Conservation (phyloP, 2,329 filamentous ascomycete species). For the Tolypocladium tropicale region DNA sequence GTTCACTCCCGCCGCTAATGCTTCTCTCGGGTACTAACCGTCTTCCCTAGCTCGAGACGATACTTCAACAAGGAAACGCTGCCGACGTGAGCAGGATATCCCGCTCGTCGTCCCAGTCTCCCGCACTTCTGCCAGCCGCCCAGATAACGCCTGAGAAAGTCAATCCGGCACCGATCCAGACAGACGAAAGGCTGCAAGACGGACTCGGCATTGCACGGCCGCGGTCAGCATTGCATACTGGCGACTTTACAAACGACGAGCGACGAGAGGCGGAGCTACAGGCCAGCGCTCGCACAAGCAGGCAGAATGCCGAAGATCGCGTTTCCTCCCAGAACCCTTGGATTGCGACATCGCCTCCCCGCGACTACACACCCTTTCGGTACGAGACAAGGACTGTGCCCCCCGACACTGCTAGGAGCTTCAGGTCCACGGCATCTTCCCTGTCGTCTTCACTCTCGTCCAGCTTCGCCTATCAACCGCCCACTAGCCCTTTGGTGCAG, state of each 20-base stretch:
- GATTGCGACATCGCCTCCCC: constrained; percentile 46
- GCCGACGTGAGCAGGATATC: constrained; percentile 11
- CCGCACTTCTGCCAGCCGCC: constrained; percentile 33
- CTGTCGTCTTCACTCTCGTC: constrained; percentile 64
- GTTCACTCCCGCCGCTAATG: not conserved
- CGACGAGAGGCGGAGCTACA: constrained; percentile 7
- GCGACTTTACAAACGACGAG: constrained; percentile 47
- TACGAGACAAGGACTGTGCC: constrained; percentile 24
- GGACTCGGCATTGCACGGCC: constrained; percentile 68
- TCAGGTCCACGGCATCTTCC: constrained; percentile 43
- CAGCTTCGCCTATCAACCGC: constrained; percentile 75
- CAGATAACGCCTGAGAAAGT: constrained; percentile 37
- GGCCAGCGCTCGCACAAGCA: not conserved
- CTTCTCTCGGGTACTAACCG: not conserved
- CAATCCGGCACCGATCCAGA: constrained; percentile 11
- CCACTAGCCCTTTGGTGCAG: constrained; percentile 86
- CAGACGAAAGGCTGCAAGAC: constrained; percentile 35
- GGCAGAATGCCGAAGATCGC: not conserved
- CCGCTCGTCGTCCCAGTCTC: constrained; percentile 23
- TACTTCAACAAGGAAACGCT: constrained; percentile 15
- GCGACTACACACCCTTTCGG: constrained; percentile 36
- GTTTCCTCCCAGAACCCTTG: constrained; percentile 25
- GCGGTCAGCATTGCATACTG: constrained; percentile 62
- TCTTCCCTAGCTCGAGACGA: constrained; percentile 25
- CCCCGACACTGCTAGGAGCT: constrained; percentile 23